Evolutionary conservation across 2,329 filamentous ascomycete genomes (phyloP), one percentile per base, ranked within the genome.

Genomic region (Fusarium neocosmosporiellum): DNA sequence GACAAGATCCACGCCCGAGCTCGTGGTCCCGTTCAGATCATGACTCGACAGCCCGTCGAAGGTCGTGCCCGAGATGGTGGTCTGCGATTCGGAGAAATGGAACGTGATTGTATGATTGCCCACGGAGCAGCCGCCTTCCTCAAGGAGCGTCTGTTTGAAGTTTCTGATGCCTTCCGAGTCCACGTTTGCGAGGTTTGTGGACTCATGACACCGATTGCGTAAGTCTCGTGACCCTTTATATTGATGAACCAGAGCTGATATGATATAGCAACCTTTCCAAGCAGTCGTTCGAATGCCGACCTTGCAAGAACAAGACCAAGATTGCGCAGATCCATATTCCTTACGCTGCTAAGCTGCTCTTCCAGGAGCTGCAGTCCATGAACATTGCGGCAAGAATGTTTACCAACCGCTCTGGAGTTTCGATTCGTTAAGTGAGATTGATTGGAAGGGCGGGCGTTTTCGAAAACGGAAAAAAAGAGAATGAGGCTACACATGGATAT

Each of bases 41-140:
- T 99, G 85, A 99, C 96, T 4, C 89, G 97, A 66, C 96, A 99
- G 83, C 96, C 96, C 20, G 96, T 99, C 16, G 96, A 99, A 85
- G 96, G 96, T 93, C 94, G 97, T 90, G 96, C 96, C 5, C 89
- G 97, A 84, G 97, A 99, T 81, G 96, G 96, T 89, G 96, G 96
- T 87, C 89, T 99, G 50, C 96, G 97, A 81, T 99, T 99, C 90
- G 96, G 96, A 91, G 96, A 99, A 88, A 99, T 99, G 96, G 97
- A 99, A 85, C 96, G 97, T 86, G 97, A 99, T 90, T 99, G 96
- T 83, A 99, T 99, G 96, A 99, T 99, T 86, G 95, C 97, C n/a
- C 97, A 99, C 82, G 96, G 96, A 81, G 96, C 97, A 5, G 96
- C 94, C 63, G 93, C 95, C 2, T 99, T 99, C 89, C 85, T 99